These are phyloP conservation scores for Isabelozyma gotoi DNA, from an alignment of 805 yeast genomes.

Conservation along the genomic window DNA sequence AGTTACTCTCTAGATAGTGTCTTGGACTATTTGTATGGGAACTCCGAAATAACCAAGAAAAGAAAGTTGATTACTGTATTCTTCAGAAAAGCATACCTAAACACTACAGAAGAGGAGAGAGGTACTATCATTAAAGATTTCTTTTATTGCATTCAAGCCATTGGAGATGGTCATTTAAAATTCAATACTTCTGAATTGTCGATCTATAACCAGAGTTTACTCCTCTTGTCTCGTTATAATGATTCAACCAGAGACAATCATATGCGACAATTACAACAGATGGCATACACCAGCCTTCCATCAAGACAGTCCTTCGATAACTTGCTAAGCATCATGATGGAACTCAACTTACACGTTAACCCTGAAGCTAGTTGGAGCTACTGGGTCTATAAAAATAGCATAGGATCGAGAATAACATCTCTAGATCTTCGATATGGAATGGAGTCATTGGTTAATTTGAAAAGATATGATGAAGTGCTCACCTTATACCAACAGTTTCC, in stretches of 20 bases:
- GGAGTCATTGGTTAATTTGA: constrained; percentile 23
- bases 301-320: constrained; percentile 8
- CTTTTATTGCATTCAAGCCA: constrained; percentile 9
- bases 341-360: constrained; percentile 8
- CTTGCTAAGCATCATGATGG: constrained; percentile 17
- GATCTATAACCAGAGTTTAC: background rate
- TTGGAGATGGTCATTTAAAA: constrained; percentile 20
- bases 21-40: background rate
- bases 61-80: constrained; percentile 18
- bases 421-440: constrained; percentile 30
- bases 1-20: background rate
- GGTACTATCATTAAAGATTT: constrained; percentile 13
- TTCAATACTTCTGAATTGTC: constrained; percentile 13
- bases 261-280: background rate
- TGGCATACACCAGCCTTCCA: background rate
- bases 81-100: constrained; percentile 16
- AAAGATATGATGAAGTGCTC: constrained; percentile 18
- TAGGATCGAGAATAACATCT: constrained; percentile 1
- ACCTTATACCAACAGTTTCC: constrained; percentile 36
- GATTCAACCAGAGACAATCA: background rate
- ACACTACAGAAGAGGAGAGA: constrained; percentile 11
- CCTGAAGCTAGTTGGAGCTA: constrained; percentile 14
- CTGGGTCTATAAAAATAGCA: constrained; percentile 19
- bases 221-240: background rate
- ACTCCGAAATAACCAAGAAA: constrained; percentile 6